phyloP scores from a whole-genome alignment of 495 filamentous ascomycete genomes.

The Amphirosellinia nigrospora region DNA sequence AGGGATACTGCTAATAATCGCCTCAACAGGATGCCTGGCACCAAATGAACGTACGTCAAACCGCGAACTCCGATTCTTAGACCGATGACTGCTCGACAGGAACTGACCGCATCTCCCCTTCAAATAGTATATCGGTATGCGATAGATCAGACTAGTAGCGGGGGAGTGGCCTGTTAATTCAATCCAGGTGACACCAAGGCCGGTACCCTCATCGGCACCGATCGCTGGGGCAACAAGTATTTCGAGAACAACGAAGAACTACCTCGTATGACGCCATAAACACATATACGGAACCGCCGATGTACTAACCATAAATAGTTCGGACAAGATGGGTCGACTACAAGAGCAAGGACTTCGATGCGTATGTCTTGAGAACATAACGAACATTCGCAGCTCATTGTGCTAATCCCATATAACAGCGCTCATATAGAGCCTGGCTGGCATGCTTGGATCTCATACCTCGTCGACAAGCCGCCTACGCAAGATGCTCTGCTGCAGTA shows the following conservation, averaged over 20 bases:
- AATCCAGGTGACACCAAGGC: constrained; percentile 91
- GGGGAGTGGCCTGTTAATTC: constrained; percentile 41
- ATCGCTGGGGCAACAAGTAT: constrained; percentile 96
- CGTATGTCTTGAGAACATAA: constrained; percentile 57
- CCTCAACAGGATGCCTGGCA: constrained; percentile 76
- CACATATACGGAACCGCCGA: not conserved
- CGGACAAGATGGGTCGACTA: constrained; percentile 98
- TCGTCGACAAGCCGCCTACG: constrained; percentile 84
- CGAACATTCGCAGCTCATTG: constrained; percentile 8
- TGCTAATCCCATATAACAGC: constrained; percentile 44
- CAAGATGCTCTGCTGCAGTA: constrained; percentile 74
- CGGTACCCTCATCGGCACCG: constrained; percentile 81
- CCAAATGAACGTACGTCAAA: constrained; percentile 85
- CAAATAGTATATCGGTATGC: constrained; percentile 71
- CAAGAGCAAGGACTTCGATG: constrained; percentile 82
- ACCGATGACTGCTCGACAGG: constrained; percentile 34
- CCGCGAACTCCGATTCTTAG: constrained; percentile 34
- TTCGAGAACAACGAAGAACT: constrained; percentile 96
- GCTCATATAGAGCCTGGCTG: constrained; percentile 94
- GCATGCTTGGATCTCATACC: constrained; percentile 97
- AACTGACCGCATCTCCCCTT: constrained; percentile 30
- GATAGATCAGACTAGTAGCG: not conserved
- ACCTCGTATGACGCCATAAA: constrained; percentile 66
- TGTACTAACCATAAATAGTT: constrained; percentile 60
- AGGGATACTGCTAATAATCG: constrained; percentile 27